phyloP scores from a whole-genome alignment of 306 rosid species.

The Elaeagnus macrophylla region DNA sequence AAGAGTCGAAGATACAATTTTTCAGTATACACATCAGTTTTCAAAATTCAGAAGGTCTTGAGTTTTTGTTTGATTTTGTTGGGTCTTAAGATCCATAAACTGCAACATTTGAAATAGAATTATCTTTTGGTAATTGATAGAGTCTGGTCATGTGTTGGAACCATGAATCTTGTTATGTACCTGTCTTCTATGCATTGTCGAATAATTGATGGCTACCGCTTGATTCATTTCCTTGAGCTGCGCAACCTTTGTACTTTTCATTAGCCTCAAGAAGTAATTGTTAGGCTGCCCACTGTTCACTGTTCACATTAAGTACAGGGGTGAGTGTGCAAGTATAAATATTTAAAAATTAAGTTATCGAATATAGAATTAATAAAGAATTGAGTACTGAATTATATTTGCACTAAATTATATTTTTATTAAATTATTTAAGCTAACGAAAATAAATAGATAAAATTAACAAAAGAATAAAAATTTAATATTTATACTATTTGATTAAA shows the following conservation, averaged over 20 bases:
- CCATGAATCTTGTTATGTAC: constrained; percentile 26
- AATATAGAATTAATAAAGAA: too few relatives aligned
- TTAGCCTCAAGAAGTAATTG: neutral
- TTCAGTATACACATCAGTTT: constrained; percentile 31
- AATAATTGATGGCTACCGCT: constrained; percentile 50
- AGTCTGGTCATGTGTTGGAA: constrained; percentile 28
- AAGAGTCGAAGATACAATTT: constrained; percentile 32
- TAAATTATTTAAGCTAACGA: too few relatives aligned
- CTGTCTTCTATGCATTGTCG: constrained; percentile 25
- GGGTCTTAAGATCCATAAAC: constrained; percentile 21
- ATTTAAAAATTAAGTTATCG: too few relatives aligned
- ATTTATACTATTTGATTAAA: too few relatives aligned
- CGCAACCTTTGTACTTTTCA: constrained; percentile 3
- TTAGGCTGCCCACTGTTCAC: too few relatives aligned
- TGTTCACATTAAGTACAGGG: too few relatives aligned
- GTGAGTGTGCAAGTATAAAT: too few relatives aligned
- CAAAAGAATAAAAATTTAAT: too few relatives aligned
- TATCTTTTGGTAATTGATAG: constrained; percentile 37
- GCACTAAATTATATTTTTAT: too few relatives aligned
- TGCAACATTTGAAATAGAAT: constrained; percentile 33
- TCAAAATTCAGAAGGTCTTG: constrained; percentile 28
- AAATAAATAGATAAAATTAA: too few relatives aligned
- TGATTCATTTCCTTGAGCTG: constrained; percentile 29
- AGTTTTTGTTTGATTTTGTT: constrained; percentile 35
- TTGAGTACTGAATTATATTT: too few relatives aligned